Evolutionary conservation across 768 basidiomycete genomes (phyloP).

Genomic region (Amanita muscaria): DNA sequence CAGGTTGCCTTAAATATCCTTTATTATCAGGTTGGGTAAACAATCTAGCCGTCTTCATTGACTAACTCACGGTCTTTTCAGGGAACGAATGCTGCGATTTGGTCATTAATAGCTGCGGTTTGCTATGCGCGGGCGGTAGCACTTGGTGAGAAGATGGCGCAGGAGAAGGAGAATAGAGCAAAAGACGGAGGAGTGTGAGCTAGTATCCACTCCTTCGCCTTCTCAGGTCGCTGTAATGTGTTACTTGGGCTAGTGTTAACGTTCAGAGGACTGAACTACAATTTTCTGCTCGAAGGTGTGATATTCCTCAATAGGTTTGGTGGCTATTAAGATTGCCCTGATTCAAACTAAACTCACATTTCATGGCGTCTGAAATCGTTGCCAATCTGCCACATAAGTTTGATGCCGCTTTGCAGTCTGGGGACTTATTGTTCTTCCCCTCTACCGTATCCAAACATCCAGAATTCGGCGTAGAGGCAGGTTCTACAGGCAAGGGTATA

Average conservation of each 20-base stretch:
- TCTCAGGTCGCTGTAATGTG: neutral
- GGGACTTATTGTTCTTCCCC: conserved; percentile 73
- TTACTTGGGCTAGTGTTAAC: no score
- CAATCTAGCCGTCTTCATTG: neutral
- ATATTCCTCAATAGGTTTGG: no score
- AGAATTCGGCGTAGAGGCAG: conserved; percentile 60
- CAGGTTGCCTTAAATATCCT: conserved; percentile 56
- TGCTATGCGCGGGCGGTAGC: conserved; percentile 61
- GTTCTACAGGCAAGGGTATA: neutral
- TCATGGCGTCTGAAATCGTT: conserved; percentile 40
- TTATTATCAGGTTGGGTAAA: conserved; percentile 66
- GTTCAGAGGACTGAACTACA: no score
- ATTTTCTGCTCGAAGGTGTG: no score
- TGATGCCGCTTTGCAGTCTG: conserved; percentile 48
- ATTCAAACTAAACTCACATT: no score
- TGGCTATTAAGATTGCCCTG: no score
- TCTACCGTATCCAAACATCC: conserved; percentile 53
- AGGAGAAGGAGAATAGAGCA: conserved; percentile 54
- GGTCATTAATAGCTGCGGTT: conserved; percentile 61
- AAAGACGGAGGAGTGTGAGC: conserved; percentile 48
- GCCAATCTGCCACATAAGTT: conserved; percentile 43
- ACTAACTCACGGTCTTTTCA: conserved; percentile 20
- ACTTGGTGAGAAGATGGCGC: conserved; percentile 62
- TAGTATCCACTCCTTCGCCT: neutral
- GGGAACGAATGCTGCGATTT: conserved; percentile 81